Percentiles rank a stretch among this genome's conserved stretches.
These are phyloP conservation scores for Nakazawaea anatomiae DNA, from an alignment of 805 yeast species.

Conservation along the genomic window DNA sequence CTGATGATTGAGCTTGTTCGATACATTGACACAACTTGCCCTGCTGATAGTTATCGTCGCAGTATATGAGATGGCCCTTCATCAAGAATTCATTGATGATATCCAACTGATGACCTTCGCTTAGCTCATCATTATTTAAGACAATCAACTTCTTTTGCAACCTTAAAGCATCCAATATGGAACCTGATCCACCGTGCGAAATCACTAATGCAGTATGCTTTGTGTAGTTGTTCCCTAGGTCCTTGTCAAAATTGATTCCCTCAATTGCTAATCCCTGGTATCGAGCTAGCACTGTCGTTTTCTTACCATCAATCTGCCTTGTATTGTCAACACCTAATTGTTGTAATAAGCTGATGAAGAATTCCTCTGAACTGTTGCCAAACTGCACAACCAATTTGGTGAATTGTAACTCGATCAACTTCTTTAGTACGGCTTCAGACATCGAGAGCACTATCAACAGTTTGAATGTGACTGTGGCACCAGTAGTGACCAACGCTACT, in stretches of 20 bases:
- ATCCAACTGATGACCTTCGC: slow-evolving; percentile 84
- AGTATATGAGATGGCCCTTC: slow-evolving; percentile 3
- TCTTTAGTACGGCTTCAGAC: slow-evolving; percentile 24
- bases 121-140: slow-evolving; percentile 63
- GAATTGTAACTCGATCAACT: slow-evolving; percentile 32
- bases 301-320: slow-evolving; percentile 1
- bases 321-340: background rate
- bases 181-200: slow-evolving; percentile 91
- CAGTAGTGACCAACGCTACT: slow-evolving; percentile 61
- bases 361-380: slow-evolving; percentile 32
- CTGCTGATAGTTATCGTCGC: slow-evolving; percentile 1
- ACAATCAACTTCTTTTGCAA: slow-evolving; percentile 53
- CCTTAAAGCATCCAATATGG: slow-evolving; percentile 74
- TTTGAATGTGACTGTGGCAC: slow-evolving; percentile 85
- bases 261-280: slow-evolving; percentile 21
- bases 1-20: background rate
- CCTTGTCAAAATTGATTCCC: slow-evolving; percentile 42
- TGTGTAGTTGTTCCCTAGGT: slow-evolving; percentile 36
- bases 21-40: background rate
- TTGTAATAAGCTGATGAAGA: slow-evolving; percentile 14
- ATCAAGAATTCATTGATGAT: slow-evolving; percentile 25
- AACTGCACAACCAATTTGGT: slow-evolving; percentile 48
- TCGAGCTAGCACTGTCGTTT: background rate
- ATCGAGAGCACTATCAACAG: slow-evolving; percentile 44
- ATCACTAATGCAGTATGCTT: slow-evolving; percentile 52